Base-by-base conservation (phyloP, 2,329 filamentous ascomycete species). In the Aspergillus persii region DNA sequence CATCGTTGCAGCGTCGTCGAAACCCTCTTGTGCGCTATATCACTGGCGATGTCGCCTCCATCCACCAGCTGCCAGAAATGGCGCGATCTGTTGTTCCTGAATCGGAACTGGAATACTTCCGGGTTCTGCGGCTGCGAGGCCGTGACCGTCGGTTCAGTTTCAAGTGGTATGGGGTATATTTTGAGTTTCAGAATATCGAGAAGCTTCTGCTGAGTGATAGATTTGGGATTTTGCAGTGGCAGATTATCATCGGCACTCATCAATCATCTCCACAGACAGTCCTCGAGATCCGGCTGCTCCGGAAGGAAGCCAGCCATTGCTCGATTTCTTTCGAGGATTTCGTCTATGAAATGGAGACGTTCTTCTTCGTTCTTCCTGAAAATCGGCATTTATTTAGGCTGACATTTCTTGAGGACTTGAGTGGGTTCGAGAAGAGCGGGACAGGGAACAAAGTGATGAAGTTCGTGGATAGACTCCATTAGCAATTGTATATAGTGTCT, bases 1-100 rank as follows among this genome's bases (percentile, higher is more conserved):
- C 79, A 0, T 79, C 75, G 0, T 68, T 81, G 0, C 69, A 74
- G 26, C 73, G 77, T 0, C 61, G 80, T 2, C 73, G 77, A 0
- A 77, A 82, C 9, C 79, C 80, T 0, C 64, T 81, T 0, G 68
- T 81, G 1, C 75, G 79, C 30, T 81, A 81, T 54, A 58, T 78
- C 2, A 77, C 74, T 0, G 78, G 79, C 0, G 79, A 81, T 30
- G 26, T 80, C 0, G 77, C 74, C 0, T 80, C 77, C 0, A 44
- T 81, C 0, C 77, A 78, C 33, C 49, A 68, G 1, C 58, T 80
- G 0, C 69, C 77, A 0, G 54, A 68, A 0, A 4, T 59, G 0
- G 59, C 66, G 2, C 44, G 36, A 1, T 36, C 50, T 1, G 15
- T 58, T 0, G 30, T 78, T 1, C 53, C 70, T 0, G 62, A 67